Base-by-base conservation (phyloP, 2,329 filamentous ascomycete species). In the Aspergillus transmontanensis region DNA sequence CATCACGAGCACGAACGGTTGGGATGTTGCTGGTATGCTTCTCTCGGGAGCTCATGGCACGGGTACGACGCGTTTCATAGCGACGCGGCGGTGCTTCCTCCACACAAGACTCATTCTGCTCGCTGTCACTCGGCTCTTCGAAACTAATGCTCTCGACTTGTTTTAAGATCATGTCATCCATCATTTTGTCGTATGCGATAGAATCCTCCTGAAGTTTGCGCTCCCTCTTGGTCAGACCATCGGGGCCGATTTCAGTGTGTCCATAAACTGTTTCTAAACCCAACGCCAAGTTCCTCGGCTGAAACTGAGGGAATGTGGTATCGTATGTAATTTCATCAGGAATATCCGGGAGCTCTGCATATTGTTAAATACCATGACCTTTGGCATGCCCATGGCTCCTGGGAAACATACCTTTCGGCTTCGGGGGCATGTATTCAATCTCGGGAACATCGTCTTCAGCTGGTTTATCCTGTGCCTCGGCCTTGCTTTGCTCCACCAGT, bases 391-490 rank as follows among this genome's bases (percentile, higher is more conserved):
- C 16, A n/a, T 48, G 12, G 14, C 21, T 64, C 70, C 26, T 75
- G 66, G 14, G 23, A 28, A n/a, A 63, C 73, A 61, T 74, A 83
- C 82, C 81, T 68, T 85, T 85, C 1, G 89, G 85, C 64, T 84
- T 89, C 0, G 93, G 92, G 6, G 94, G 93, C 75, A 93, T 93
- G 76, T 96, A 97, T 82, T 98, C 95, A 64, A 94, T 87, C 60
- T 97, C 94, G 30, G 89, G 88, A 51, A 91, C 83, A 64, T 84
- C 80, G 59, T 86, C 82, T 57, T 84, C 80, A n/a, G 78, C 75
- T 14, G 76, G 57, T 32, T 74, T 76, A 45, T 80, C 78, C 58
- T 89, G 86, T 5, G 84, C 82, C 57, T 77, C 72, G 19, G 75
- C 65, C 57, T 76, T 67, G 51, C 75, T 83, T 79, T 68, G 82